A percentile compares a stretch with the other conserved stretches of the same genome.
Evolutionary conservation across 2,329 filamentous ascomycete species (phyloP).

Genomic region (Sordariomycetes sp.): DNA sequence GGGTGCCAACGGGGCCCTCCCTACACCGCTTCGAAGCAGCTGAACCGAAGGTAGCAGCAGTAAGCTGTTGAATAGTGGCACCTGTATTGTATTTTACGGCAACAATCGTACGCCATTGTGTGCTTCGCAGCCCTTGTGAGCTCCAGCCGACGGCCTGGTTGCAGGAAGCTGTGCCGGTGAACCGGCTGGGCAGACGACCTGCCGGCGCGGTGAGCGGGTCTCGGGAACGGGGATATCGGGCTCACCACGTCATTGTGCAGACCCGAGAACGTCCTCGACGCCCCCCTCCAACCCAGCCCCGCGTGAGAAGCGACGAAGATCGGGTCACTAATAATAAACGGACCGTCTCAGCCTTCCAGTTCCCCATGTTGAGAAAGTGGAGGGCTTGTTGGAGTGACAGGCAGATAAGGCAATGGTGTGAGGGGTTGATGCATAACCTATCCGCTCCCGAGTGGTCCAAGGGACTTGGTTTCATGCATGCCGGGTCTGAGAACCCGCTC

Average conservation of each 20-base stretch:
- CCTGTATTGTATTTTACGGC: too few relatives aligned
- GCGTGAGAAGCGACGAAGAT: neutral
- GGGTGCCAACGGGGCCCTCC: too few relatives aligned
- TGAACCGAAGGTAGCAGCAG: too few relatives aligned
- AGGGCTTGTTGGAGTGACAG: neutral
- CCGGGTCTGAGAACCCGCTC: neutral
- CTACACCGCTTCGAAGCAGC: too few relatives aligned
- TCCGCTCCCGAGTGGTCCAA: neutral
- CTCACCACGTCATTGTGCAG: slow-evolving; percentile 4
- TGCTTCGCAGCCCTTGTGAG: too few relatives aligned
- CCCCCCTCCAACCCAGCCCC: neutral
- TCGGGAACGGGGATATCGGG: neutral
- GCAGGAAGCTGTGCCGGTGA: slow-evolving; percentile 1
- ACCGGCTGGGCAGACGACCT: slow-evolving; percentile 2
- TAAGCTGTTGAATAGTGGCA: too few relatives aligned
- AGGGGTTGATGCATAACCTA: neutral
- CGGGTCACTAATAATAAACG: neutral
- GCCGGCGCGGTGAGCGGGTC: neutral
- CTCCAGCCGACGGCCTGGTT: neutral
- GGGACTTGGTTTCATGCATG: neutral
- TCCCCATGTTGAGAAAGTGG: neutral
- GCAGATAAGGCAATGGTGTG: neutral
- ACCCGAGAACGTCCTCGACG: neutral
- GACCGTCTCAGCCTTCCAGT: neutral
- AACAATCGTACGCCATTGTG: too few relatives aligned